Percentiles rank a stretch among this genome's conserved stretches.
Evolutionary conservation across 106 monocot species (phyloP).

Genomic region (Acanthochlamys bracteata): DNA sequence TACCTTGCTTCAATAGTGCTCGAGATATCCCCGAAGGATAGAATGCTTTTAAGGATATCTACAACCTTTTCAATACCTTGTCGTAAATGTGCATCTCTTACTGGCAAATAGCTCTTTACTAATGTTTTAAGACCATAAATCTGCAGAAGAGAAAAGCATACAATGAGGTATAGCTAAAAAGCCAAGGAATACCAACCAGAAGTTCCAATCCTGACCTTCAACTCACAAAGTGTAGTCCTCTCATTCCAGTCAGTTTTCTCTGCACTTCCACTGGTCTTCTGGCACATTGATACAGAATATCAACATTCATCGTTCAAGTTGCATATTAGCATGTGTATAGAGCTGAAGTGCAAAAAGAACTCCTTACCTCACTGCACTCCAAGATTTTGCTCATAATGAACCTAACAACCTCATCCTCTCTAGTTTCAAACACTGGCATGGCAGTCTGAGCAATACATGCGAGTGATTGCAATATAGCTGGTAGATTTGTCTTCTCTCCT

Average conservation of each 20-base stretch:
- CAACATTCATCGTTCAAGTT: neutral
- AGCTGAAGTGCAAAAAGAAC: conserved; percentile 6
- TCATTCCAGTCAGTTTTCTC: conserved; percentile 50
- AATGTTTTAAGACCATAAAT: conserved; percentile 86
- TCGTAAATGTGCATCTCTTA: conserved; percentile 76
- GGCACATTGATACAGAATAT: conserved; percentile 13
- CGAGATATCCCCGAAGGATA: conserved; percentile 73
- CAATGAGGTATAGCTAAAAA: neutral
- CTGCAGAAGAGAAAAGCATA: conserved; percentile 28
- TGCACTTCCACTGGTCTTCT: conserved; percentile 24
- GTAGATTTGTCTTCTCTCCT: conserved; percentile 78
- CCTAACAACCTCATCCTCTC: conserved; percentile 76
- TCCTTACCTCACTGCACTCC: conserved; percentile 54
- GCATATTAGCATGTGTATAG: neutral
- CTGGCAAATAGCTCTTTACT: conserved; percentile 87
- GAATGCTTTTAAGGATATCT: conserved; percentile 60
- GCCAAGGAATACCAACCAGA: neutral
- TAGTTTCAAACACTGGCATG: conserved; percentile 97
- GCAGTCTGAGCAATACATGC: conserved; percentile 96
- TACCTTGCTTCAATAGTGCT: conserved; percentile 72
- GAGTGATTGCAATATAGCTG: conserved; percentile 84
- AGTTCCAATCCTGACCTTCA: conserved; percentile 49
- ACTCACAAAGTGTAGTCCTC: conserved; percentile 56
- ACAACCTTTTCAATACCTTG: conserved; percentile 75
- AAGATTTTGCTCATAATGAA: conserved; percentile 77